Base-by-base conservation (phyloP, 192 early-diverging fungal genomes). In the Gryganskiella cystojenkinii region DNA sequence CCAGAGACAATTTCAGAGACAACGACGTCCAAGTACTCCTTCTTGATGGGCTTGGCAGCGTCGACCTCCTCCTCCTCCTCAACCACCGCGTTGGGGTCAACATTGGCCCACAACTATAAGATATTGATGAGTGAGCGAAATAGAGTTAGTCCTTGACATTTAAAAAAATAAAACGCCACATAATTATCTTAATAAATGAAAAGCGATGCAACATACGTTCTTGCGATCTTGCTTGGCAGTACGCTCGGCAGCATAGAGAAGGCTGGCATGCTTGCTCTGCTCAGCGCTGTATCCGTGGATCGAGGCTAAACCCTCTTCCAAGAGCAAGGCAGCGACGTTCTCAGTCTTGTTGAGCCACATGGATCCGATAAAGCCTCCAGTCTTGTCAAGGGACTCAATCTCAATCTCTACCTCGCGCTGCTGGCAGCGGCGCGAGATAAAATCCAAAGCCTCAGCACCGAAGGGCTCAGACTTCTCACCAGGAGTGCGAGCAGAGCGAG, bases 391-490 rank as follows among this genome's bases (percentile, higher is more conserved):
- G 15, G 88, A 86, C 70, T 98, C 98, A 31, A 98, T 83, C 57
- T 92, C 90, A 47, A 96, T 84, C 69, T 99, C 95, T 11, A 95
- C 94, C 73, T 99, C 95, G 56, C 95, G 93, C 84, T 99, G 98
- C 66, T 98, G 86, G 65, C 83, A 81, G 34, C 79, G 74, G 37
- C 83, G 83, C 40, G 75, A 83, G 4, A 91, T 84, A 79, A 90
- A 91, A 7, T 86, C 89, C 31, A 93, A 74, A 2, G 95, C 94
- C 80, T 97, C 98, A 13, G 79, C 84, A 37, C 92, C 98, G 76
- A 90, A 94, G 3, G 95, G 94, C 71, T 99, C 98, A 17, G 90
- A 74, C 46, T 91, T 91, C 54, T 95, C 93, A 33, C 68, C 69
- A 35, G 89, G 68, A 54, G 70, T 81, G 51, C 90, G 90, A 31